These are phyloP conservation scores for Cubamyces sp. DNA, from an alignment of 768 basidiomycete genomes.

Conservation along the genomic window DNA sequence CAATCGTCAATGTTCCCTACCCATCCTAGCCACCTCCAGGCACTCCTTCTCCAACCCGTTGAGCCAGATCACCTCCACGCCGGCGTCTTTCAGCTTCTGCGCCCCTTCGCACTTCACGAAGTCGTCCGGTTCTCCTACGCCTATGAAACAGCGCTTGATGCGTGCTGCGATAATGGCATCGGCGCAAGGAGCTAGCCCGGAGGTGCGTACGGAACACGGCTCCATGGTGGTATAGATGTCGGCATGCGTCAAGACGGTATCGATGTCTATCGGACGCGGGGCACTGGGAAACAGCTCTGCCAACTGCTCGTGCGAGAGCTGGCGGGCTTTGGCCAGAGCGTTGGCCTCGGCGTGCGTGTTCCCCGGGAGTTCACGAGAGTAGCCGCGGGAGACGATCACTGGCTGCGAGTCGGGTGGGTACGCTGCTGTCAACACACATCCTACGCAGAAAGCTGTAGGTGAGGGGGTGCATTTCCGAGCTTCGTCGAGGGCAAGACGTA, in stretches of 20 bases:
- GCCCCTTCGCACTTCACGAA: slow-evolving; percentile 95
- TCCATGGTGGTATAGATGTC: slow-evolving; percentile 97
- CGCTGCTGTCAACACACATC: slow-evolving; percentile 66
- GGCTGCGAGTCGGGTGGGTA: slow-evolving; percentile 47
- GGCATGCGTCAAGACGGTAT: slow-evolving; percentile 57
- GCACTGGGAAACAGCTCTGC: slow-evolving; percentile 45
- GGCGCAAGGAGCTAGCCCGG: slow-evolving; percentile 85
- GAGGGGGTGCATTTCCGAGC: slow-evolving; percentile 71
- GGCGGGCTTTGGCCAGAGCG: slow-evolving; percentile 72
- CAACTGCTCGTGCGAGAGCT: slow-evolving; percentile 46
- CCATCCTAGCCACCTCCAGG: slow-evolving; percentile 70
- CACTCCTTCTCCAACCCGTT: slow-evolving; percentile 79
- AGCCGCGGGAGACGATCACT: slow-evolving; percentile 74
- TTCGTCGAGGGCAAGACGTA: slow-evolving; percentile 70
- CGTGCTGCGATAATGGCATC: slow-evolving; percentile 76
- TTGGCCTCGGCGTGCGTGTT: slow-evolving; percentile 99
- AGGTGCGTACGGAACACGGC: slow-evolving; percentile 89
- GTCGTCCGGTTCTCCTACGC: slow-evolving; percentile 89
- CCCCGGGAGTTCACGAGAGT: slow-evolving; percentile 88
- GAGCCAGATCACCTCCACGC: slow-evolving; percentile 77
- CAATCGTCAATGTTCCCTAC: slow-evolving; percentile 4
- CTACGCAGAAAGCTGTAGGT: slow-evolving; percentile 89
- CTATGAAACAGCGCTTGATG: slow-evolving; percentile 81
- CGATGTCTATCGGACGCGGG: slow-evolving; percentile 39
- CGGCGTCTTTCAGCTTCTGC: slow-evolving; percentile 65